Percentiles rank a stretch among this genome's conserved stretches.
phyloP scores from a whole-genome alignment of 129 eudicot species.

The Smallanthus sonchifolius region DNA sequence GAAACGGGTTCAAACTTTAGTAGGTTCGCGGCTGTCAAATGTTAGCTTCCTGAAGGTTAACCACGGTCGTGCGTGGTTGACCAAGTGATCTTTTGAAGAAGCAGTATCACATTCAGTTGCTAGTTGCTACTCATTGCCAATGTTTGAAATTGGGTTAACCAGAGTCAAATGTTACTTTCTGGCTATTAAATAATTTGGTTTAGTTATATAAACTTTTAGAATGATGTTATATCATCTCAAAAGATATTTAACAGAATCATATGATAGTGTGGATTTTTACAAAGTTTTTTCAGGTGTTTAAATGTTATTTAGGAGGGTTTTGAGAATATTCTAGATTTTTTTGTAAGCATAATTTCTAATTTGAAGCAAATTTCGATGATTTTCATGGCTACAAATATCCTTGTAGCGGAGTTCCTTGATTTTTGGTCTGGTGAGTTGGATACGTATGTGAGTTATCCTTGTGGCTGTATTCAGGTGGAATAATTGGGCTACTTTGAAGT shows the following conservation, averaged over 20 bases:
- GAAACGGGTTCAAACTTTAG: not conserved
- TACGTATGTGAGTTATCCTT: too few species aligned
- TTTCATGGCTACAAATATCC: too few species aligned
- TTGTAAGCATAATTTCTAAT: too few species aligned
- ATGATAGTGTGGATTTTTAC: not conserved
- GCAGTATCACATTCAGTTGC: not conserved
- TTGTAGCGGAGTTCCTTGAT: too few species aligned
- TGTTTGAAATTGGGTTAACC: slow-evolving; percentile 1
- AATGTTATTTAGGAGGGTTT: not conserved
- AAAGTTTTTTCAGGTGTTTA: not conserved
- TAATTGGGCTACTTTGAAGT: too few species aligned
- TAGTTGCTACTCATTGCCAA: not conserved
- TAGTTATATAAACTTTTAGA: not conserved
- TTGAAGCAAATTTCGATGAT: too few species aligned
- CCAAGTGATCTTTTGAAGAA: slow-evolving; percentile 2
- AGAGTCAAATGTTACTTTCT: not conserved
- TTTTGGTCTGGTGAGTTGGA: too few species aligned
- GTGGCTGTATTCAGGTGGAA: too few species aligned
- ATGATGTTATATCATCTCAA: not conserved
- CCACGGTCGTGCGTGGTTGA: not conserved
- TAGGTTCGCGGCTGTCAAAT: not conserved
- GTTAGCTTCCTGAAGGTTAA: not conserved
- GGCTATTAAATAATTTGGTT: not conserved
- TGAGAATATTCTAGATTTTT: too few species aligned
- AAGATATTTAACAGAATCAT: not conserved